Evolutionary conservation across 257 asterid genomes (phyloP).

Genomic region (Salvia splendens): DNA sequence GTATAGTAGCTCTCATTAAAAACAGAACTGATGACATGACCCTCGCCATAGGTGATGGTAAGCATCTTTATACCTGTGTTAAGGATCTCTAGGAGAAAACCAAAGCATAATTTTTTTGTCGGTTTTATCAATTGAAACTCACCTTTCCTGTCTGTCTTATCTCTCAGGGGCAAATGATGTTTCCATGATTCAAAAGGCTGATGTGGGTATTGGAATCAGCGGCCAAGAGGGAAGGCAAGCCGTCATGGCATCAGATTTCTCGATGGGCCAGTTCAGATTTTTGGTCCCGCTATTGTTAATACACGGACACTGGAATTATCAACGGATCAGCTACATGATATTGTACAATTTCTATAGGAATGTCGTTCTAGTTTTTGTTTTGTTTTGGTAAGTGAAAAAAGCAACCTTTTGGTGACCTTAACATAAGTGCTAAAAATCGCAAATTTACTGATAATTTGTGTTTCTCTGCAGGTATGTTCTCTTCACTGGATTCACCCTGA

Average conservation of each 20-base stretch:
- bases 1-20: constrained; percentile 91
- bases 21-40: constrained; percentile 84
- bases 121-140: constrained; percentile 9
- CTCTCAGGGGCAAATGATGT: constrained; percentile 95
- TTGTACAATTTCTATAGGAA: constrained; percentile 91
- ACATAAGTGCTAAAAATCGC: not conserved
- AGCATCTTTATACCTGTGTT: too few relatives aligned
- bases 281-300: constrained; percentile 85
- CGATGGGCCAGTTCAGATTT: constrained; percentile 97
- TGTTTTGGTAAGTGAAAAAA: constrained; percentile 74
- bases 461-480: constrained; percentile 70
- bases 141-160: not conserved
- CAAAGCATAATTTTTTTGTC: too few relatives aligned
- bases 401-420: not conserved
- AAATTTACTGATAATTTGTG: constrained; percentile 16
- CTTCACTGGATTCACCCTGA: constrained; percentile 76
- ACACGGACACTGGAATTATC: constrained; percentile 99
- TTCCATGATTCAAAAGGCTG: constrained; percentile 99
- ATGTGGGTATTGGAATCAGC: constrained; percentile 97
- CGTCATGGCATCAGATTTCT: constrained; percentile 98
- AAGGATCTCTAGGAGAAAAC: not conserved
- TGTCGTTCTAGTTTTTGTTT: constrained; percentile 73
- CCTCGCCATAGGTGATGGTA: constrained; percentile 98
- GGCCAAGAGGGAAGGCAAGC: constrained; percentile 99
- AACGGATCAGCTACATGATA: constrained; percentile 94